Conservation (phyloP, 306 rosid genomes). For the Prunus persica region DNA sequence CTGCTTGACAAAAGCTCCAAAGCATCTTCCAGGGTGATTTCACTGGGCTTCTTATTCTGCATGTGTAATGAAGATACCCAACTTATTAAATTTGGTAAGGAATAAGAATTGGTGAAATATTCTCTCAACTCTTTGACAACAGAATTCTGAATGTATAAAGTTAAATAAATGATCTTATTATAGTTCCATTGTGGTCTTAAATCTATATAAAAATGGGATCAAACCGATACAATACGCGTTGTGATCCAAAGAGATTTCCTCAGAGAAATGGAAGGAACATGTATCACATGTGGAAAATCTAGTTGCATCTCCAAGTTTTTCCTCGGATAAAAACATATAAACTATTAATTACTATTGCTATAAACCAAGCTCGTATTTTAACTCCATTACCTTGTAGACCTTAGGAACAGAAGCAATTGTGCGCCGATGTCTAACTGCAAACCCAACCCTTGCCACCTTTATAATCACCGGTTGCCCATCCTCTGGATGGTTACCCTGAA, state of each 20-base stretch:
- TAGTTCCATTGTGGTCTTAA: no score
- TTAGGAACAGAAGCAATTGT: conserved; percentile 55
- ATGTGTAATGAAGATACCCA: conserved; percentile 16
- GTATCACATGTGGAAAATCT: background rate
- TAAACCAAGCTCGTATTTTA: background rate
- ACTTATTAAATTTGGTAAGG: background rate
- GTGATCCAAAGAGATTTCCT: background rate
- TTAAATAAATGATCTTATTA: no score
- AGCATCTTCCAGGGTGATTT: conserved; percentile 63
- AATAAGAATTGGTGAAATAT: background rate
- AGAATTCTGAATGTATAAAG: background rate
- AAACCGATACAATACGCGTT: background rate
- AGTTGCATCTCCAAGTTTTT: no score
- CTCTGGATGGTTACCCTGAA: conserved; percentile 79
- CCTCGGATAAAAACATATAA: no score
- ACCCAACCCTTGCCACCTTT: conserved; percentile 59
- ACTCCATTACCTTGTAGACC: conserved; percentile 36
- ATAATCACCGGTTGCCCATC: conserved; percentile 74
- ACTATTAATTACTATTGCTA: background rate
- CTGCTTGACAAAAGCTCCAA: conserved; percentile 57
- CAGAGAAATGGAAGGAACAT: no score
- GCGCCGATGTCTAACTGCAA: conserved; percentile 57
- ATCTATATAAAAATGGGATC: no score
- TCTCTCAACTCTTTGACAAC: background rate
- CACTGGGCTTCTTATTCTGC: conserved; percentile 61